Evolutionary conservation across 2,329 filamentous ascomycete species (phyloP).

Genomic region (Aspergillus fumigatus): DNA sequence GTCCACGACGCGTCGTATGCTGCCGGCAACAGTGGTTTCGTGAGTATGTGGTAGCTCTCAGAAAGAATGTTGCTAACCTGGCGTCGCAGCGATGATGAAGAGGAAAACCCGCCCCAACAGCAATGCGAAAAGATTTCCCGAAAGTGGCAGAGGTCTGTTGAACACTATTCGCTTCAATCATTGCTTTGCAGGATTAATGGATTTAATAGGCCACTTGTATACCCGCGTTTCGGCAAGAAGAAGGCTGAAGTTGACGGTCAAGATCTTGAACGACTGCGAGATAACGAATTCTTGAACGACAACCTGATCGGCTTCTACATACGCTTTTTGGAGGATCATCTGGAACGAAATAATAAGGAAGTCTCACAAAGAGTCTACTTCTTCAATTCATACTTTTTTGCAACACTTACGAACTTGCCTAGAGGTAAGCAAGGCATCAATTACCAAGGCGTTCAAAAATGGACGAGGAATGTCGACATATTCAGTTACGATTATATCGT

Average conservation of each 20-base stretch:
- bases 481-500: slow-evolving; percentile 84
- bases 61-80: background rate
- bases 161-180: background rate
- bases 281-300: slow-evolving; percentile 86
- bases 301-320: slow-evolving; percentile 87
- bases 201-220: slow-evolving; percentile 36
- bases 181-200: background rate
- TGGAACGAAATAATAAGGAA: slow-evolving; percentile 53
- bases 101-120: slow-evolving; percentile 7
- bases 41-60: slow-evolving; percentile 5
- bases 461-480: slow-evolving; percentile 82
- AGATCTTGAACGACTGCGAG: slow-evolving; percentile 66
- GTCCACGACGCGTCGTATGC: slow-evolving; percentile 22
- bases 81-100: slow-evolving; percentile 14
- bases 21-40: slow-evolving; percentile 16
- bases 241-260: slow-evolving; percentile 42
- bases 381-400: slow-evolving; percentile 91
- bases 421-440: slow-evolving; percentile 61
- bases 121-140: slow-evolving; percentile 5
- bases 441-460: slow-evolving; percentile 77
- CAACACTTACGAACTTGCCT: slow-evolving; percentile 61
- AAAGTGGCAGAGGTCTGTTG: slow-evolving; percentile 23
- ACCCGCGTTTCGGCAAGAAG: slow-evolving; percentile 43
- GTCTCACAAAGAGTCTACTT: slow-evolving; percentile 68
- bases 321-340: slow-evolving; percentile 61